Conservation (phyloP, 495 filamentous ascomycete genomes). For the Xylaria bambusicola region DNA sequence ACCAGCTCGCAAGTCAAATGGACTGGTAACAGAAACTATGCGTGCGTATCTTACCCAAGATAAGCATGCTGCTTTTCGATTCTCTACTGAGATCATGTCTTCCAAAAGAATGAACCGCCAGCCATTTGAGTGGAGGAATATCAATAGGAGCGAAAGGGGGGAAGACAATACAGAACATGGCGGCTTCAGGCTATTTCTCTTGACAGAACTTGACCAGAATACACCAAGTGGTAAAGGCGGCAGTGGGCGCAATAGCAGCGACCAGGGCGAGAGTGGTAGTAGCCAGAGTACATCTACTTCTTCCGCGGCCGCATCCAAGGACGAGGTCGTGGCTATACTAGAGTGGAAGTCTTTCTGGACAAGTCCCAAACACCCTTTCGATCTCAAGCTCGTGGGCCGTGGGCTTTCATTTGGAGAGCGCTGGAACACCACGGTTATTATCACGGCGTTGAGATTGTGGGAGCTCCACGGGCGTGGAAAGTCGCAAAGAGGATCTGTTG, state of each 20-base stretch:
- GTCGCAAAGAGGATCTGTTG: not conserved
- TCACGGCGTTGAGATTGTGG: conserved; percentile 5
- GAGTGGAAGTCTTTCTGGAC: not conserved
- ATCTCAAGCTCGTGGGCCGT: not conserved
- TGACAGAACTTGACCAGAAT: not conserved
- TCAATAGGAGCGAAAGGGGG: not conserved
- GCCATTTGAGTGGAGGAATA: conserved; percentile 1
- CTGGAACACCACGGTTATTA: not conserved
- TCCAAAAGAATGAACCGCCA: not conserved
- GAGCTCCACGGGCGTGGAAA: not conserved
- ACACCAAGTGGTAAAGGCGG: not conserved
- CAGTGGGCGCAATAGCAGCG: not conserved
- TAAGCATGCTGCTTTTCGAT: not conserved
- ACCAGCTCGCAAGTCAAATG: not conserved
- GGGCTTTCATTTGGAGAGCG: not conserved
- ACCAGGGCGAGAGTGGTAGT: not conserved
- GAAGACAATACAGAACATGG: not conserved
- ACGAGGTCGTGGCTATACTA: not conserved
- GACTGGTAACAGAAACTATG: not conserved
- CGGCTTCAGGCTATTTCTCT: not conserved
- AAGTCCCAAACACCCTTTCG: conserved; percentile 7
- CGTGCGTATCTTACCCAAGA: not conserved
- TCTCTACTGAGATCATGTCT: not conserved
- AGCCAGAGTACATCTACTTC: not conserved
- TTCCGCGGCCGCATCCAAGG: not conserved